phyloP scores from a whole-genome alignment of 2,329 filamentous ascomycete species.

The Didymella sp. region DNA sequence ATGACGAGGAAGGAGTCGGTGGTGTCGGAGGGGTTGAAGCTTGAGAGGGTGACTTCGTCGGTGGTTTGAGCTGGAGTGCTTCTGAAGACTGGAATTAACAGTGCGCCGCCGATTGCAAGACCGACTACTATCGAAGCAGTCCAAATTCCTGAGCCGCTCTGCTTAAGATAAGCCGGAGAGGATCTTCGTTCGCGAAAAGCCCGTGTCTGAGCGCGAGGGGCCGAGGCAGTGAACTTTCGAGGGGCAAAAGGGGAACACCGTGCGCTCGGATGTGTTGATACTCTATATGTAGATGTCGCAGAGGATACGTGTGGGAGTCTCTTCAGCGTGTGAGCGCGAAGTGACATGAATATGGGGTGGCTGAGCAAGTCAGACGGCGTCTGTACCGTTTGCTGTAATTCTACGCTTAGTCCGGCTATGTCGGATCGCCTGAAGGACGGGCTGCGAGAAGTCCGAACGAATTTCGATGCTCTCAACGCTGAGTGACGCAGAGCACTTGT shows the following conservation, averaged over 20 bases:
- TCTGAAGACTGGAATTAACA: constrained; percentile 36
- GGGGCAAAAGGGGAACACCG: constrained; percentile 24
- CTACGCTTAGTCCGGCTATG: constrained; percentile 16
- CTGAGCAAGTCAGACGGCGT: constrained; percentile 19
- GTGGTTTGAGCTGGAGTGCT: constrained; percentile 12
- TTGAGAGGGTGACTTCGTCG: constrained; percentile 17
- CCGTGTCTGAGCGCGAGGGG: constrained; percentile 20
- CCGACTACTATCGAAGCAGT: constrained; percentile 38
- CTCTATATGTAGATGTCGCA: constrained; percentile 16
- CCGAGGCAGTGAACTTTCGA: constrained; percentile 15
- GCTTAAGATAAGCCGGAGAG: constrained; percentile 2
- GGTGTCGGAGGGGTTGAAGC: constrained; percentile 31
- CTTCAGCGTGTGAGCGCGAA: constrained; percentile 17
- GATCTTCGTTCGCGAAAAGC: constrained; percentile 12
- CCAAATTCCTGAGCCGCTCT: constrained; percentile 39
- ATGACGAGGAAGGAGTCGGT: constrained; percentile 49
- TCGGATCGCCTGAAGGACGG: constrained; percentile 13
- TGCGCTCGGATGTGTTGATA: constrained; percentile 17
- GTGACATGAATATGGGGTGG: constrained; percentile 19
- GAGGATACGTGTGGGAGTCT: constrained; percentile 8
- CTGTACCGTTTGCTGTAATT: constrained; percentile 10
- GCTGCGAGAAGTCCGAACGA: constrained; percentile 6
- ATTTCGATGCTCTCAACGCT: not conserved
- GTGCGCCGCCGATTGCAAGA: constrained; percentile 44
- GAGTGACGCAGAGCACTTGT: not conserved